These are phyloP conservation scores for Aspergillus awamori DNA, from an alignment of 2,329 filamentous ascomycete species.

Conservation along the genomic window DNA sequence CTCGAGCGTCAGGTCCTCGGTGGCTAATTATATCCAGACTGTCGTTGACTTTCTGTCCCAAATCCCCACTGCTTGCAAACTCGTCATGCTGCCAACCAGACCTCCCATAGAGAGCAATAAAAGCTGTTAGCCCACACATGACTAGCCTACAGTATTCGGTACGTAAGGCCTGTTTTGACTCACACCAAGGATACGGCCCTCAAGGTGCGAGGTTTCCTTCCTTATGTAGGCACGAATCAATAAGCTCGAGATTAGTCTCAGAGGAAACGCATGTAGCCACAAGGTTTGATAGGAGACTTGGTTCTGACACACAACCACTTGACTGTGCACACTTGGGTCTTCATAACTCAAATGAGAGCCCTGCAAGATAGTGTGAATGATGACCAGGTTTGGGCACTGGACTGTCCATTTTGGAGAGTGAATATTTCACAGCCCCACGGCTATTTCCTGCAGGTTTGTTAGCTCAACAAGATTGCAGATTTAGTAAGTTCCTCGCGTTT, in stretches of 20 bases:
- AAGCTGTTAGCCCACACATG: slow-evolving; percentile 20
- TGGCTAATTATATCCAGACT: slow-evolving; percentile 47
- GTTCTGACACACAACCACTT: background rate
- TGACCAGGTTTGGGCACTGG: background rate
- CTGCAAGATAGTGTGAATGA: no score
- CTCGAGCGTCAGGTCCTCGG: slow-evolving; percentile 51
- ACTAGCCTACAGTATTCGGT: background rate
- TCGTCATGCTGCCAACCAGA: background rate
- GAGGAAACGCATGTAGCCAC: background rate
- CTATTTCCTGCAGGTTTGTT: background rate
- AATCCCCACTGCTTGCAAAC: background rate
- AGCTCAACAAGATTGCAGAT: no score
- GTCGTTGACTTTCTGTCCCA: slow-evolving; percentile 24
- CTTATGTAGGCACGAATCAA: background rate
- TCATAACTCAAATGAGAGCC: background rate
- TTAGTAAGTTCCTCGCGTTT: background rate
- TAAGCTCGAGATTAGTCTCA: background rate
- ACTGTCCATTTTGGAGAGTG: background rate
- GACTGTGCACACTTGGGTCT: background rate
- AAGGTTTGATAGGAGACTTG: background rate
- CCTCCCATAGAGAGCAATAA: slow-evolving; percentile 8
- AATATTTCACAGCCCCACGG: background rate
- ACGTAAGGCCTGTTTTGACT: no score
- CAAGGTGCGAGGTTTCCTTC: background rate
- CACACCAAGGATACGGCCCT: no score